Evolutionary conservation across 805 yeast species (phyloP), one percentile per base, ranked within the genome.

Genomic region (Dipodascus geniculatus): DNA sequence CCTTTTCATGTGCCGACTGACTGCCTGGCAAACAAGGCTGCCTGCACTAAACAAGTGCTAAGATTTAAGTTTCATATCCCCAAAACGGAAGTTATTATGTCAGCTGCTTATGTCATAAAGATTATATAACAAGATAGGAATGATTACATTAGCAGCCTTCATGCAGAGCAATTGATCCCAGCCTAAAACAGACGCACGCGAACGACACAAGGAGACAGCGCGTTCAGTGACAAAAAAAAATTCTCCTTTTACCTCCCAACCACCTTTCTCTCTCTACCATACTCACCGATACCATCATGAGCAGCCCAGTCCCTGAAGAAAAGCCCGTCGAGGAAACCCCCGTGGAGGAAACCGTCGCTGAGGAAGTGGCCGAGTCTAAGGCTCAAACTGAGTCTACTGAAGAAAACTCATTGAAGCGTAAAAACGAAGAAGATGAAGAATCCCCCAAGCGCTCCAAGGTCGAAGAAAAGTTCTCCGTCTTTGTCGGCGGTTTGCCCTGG

Each of bases 401-500:
- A 14, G 51, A 50, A 6, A 28, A 28, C 11, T 28, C 33, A 11
- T 28, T 28, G 33, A 28, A 28, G 33, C 44, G 20, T n/a, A 38
- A 38, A n/a, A n/a, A 14, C 20, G 66, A 64, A 56, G 71, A 71
- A 55, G 67, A 63, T 54, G 63, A 66, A 48, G 64, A 64, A 54
- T 54, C 63, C 28, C 63, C 64, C 56, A 56, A 38, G 44, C 33
- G 33, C 23, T 65, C 71, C 51, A 71, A 67, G 58, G 55, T 64
- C 42, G 71, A 67, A 52, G 95, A 84, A 72, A 84, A 90, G 63
- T 86, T 91, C 56, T 91, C 98, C 56, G 71, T 93, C 61, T 93
- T 93, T 65, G 98, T 90, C 60, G 99, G 99, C 65, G 84, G 98
- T 76, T 80, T 93, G 66, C 89, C 98, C 20, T 93, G 98, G 98